phyloP scores from a whole-genome alignment of 208 protist genomes.

The Wallacemonas collosoma region DNA sequence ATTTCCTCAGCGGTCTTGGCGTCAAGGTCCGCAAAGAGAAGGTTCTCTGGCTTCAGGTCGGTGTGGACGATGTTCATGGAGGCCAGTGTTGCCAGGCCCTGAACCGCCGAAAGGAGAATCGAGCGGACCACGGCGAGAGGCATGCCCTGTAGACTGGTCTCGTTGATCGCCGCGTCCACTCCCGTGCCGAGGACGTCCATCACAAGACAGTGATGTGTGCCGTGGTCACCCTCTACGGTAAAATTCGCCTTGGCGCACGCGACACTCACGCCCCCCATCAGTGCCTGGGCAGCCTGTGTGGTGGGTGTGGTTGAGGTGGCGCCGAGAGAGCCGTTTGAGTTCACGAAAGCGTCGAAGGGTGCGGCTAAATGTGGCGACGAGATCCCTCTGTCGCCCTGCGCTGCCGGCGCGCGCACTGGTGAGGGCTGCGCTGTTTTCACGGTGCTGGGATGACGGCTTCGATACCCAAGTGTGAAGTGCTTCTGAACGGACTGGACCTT shows the following conservation, averaged over 20 bases:
- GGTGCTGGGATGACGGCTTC: not conserved
- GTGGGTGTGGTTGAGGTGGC: not conserved
- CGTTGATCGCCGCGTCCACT: constrained; percentile 91
- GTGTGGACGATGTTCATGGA: constrained; percentile 92
- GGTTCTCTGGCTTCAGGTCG: constrained; percentile 94
- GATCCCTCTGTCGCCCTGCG: no score
- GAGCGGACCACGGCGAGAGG: constrained; percentile 77
- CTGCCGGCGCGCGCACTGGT: not conserved
- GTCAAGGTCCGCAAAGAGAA: constrained; percentile 67
- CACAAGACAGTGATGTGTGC: constrained; percentile 91
- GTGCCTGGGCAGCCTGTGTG: not conserved
- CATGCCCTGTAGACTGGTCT: constrained; percentile 88
- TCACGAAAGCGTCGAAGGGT: no score
- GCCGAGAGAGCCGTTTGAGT: no score
- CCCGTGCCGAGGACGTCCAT: constrained; percentile 95
- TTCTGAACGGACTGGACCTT: constrained; percentile 29
- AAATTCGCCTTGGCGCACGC: constrained; percentile 51
- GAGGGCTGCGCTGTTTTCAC: not conserved
- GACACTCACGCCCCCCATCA: constrained; percentile 6
- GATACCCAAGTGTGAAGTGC: constrained; percentile 12
- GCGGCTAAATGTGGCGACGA: no score
- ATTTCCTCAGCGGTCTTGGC: constrained; percentile 34
- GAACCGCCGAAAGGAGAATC: constrained; percentile 53
- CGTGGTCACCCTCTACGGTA: constrained; percentile 49
- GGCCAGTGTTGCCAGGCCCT: constrained; percentile 88